phyloP scores from a whole-genome alignment of 371 early-diverging fungal species.

The Lichtheimia corymbifera region DNA sequence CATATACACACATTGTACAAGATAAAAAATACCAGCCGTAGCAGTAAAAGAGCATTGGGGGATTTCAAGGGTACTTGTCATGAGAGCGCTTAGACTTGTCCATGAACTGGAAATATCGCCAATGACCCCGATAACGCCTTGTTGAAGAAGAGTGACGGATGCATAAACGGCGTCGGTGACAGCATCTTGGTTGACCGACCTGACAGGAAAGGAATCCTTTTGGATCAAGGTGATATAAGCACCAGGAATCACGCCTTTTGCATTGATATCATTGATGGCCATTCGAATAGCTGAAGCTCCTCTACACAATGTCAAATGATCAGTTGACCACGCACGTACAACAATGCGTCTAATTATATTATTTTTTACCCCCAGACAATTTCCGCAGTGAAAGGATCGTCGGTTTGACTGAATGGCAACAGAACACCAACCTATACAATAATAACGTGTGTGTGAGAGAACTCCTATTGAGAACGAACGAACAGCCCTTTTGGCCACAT shows the following conservation, averaged over 20 bases:
- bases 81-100: conserved; percentile 55
- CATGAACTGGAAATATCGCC: conserved; percentile 57
- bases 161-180: conserved; percentile 63
- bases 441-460: not conserved
- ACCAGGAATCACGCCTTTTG: conserved; percentile 50
- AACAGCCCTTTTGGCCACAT: not conserved
- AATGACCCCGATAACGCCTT: conserved; percentile 58
- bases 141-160: conserved; percentile 56
- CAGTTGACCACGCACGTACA: too few species aligned
- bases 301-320: conserved; percentile 19
- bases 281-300: conserved; percentile 65
- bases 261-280: conserved; percentile 61
- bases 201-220: conserved; percentile 60
- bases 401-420: conserved; percentile 46
- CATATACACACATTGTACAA: not conserved
- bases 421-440: conserved; percentile 41
- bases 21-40: conserved; percentile 30
- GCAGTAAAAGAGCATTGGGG: conserved; percentile 61
- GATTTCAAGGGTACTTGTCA: conserved; percentile 53
- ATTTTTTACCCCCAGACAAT: conserved; percentile 48
- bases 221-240: conserved; percentile 61
- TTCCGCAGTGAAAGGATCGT: conserved; percentile 43
- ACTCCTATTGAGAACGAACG: too few species aligned
- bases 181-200: conserved; percentile 42
- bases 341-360: too few species aligned